Percentiles rank a stretch among this genome's conserved stretches.
These are phyloP conservation scores for Dichotomocladium elegans DNA, from an alignment of 371 early-diverging fungal genomes.

Conservation along the genomic window DNA sequence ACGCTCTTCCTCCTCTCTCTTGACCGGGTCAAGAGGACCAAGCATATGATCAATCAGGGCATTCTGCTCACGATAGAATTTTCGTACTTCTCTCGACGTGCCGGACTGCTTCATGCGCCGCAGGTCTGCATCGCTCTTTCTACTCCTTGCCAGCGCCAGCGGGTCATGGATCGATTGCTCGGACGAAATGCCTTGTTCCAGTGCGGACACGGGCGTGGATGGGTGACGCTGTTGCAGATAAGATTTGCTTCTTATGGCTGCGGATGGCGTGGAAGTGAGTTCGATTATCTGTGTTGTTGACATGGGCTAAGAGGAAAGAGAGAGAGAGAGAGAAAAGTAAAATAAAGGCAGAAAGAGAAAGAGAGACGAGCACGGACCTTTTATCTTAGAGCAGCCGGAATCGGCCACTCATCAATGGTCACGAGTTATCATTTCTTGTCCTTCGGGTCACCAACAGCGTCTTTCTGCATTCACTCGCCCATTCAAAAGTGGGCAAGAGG, in stretches of 20 bases:
- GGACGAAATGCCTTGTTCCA: constrained; percentile 4
- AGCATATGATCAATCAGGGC: constrained; percentile 74
- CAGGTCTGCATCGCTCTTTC: constrained; percentile 25
- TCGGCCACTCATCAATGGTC: too few relatives aligned
- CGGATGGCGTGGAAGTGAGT: background rate
- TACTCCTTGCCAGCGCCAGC: constrained; percentile 13
- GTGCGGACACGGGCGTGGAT: background rate
- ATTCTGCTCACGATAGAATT: constrained; percentile 82
- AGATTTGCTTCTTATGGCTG: background rate
- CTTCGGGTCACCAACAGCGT: too few relatives aligned
- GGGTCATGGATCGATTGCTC: constrained; percentile 19
- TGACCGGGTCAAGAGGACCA: constrained; percentile 41
- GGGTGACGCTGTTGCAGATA: constrained; percentile 1
- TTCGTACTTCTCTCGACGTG: constrained; percentile 32
- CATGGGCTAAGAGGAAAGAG: constrained; percentile 1
- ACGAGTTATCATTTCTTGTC: too few relatives aligned
- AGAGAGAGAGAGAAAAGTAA: constrained; percentile 3
- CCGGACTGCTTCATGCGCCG: constrained; percentile 3
- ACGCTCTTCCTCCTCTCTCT: constrained; percentile 36
- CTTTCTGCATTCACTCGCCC: too few relatives aligned
- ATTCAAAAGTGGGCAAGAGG: too few relatives aligned
- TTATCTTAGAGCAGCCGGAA: too few relatives aligned
- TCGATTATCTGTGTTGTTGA: constrained; percentile 6
- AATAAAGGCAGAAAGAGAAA: too few relatives aligned
- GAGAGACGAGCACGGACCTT: too few relatives aligned